Evolutionary conservation across 306 rosid species (phyloP), one percentile per base, ranked within the genome.

Genomic region (Pueraria montana): DNA sequence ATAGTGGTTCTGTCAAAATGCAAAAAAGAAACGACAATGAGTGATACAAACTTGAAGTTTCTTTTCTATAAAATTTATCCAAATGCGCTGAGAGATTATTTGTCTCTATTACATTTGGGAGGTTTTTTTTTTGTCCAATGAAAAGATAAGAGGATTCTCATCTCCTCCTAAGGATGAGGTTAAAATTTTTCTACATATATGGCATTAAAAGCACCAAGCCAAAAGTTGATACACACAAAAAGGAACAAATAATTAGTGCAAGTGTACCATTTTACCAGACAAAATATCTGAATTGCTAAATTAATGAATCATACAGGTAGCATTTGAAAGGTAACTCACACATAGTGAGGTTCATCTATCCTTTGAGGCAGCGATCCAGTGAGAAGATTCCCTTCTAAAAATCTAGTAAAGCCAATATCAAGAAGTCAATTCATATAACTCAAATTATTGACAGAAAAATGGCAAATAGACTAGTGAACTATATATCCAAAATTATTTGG

Each of bases 351-450:
- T 17, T 69, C 69, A 12, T 56, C 63, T 56, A 76, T 48, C 93
- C 90, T 89, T 3, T 32, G 16, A 40, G 90, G 92, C 82, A 86
- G 80, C 0, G 67, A 2, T 86, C 97, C 97, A 36, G 83, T 53
- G 5, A 94, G 77, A 81, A 64, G 18, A 85, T 94, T 92, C 85
- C 91, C 90, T 32, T 91, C 85, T 78, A 94, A 88, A 87, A 82
- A 82, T 77, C 98, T 65, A 34, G 77, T 53, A 23, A 87, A 70
- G 69, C 45, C 42, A 83, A 75, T 9, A 49, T 72, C 18, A 52
- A 50, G 10, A 43, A 18, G 34, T 77, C 75, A n/a, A n/a, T 77
- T 81, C 8, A 45, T 72, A 46, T 13, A 77, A 43, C 73, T 50
- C 27, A 82, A 70, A 62, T 20, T 30, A 32, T 26, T 20, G 34